Evolutionary conservation across 2,329 filamentous ascomycete species (phyloP).

Genomic region (Scopulariopsis brevicaulis): DNA sequence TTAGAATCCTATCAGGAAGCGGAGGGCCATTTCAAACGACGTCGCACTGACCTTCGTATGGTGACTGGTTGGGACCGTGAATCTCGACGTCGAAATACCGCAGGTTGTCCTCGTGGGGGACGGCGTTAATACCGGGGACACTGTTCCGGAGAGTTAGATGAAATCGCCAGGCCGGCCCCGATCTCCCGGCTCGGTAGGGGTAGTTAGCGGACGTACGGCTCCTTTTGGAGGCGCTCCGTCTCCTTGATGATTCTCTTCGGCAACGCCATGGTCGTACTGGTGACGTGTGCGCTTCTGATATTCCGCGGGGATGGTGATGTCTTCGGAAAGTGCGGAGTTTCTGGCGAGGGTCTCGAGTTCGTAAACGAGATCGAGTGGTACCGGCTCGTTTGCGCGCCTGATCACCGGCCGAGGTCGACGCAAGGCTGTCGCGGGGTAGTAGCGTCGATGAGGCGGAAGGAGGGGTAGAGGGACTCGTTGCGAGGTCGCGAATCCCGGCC

Average conservation of each 20-base stretch:
- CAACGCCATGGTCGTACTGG: slow-evolving; percentile 46
- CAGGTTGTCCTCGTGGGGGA: slow-evolving; percentile 94
- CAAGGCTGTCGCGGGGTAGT: slow-evolving; percentile 4
- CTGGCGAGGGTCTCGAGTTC: slow-evolving; percentile 4
- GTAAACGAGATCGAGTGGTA: background rate
- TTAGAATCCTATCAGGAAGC: background rate
- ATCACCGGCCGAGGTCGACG: background rate
- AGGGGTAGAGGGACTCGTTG: background rate
- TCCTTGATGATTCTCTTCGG: slow-evolving; percentile 98
- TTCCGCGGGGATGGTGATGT: background rate
- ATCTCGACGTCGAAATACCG: slow-evolving; percentile 98
- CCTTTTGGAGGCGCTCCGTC: slow-evolving; percentile 91
- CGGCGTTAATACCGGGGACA: slow-evolving; percentile 89
- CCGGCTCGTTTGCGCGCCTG: background rate
- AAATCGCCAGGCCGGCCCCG: background rate
- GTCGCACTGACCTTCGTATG: slow-evolving; percentile 71
- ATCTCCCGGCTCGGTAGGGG: background rate
- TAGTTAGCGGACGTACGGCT: slow-evolving; percentile 58
- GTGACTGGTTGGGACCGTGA: slow-evolving; percentile 81
- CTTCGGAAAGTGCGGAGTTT: background rate
- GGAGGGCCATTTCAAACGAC: background rate
- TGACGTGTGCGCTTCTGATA: background rate
- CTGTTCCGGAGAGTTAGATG: slow-evolving; percentile 29
- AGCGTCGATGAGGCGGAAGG: background rate
- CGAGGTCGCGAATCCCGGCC: background rate